Conservation (phyloP, 768 basidiomycete species). For the Mrakia gelida region DNA sequence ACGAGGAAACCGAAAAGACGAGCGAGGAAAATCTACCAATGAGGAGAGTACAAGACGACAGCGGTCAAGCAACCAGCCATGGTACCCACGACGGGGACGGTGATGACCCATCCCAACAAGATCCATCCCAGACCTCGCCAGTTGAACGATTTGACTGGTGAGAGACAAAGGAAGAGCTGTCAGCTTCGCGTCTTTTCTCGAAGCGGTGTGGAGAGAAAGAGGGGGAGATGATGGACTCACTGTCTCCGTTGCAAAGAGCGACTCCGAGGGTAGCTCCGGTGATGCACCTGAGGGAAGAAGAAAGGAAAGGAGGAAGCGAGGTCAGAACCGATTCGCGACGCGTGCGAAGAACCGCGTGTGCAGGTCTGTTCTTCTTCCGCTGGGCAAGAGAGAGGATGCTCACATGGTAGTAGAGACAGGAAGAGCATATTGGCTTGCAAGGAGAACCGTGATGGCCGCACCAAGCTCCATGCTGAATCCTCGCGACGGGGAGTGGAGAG, state of each 20-base stretch:
- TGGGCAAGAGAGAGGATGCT: no score
- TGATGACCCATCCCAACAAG: constrained; percentile 40
- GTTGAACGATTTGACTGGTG: constrained; percentile 40
- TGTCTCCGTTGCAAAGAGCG: constrained; percentile 42
- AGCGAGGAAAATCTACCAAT: not conserved
- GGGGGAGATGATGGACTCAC: no score
- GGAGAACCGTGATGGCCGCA: constrained; percentile 48
- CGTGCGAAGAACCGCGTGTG: no score
- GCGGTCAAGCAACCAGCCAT: not conserved
- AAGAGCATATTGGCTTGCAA: constrained; percentile 46
- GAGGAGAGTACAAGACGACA: not conserved
- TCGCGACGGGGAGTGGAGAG: constrained; percentile 48
- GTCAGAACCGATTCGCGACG: no score
- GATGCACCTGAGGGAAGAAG: constrained; percentile 45
- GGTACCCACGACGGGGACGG: constrained; percentile 38
- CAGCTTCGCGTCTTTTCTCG: no score
- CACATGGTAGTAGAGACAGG: constrained; percentile 36
- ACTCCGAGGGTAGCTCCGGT: constrained; percentile 41
- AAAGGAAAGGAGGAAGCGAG: no score
- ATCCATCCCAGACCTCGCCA: constrained; percentile 45
- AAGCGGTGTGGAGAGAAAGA: no score
- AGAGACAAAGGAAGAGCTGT: no score
- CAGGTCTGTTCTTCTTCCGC: no score
- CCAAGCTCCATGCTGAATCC: constrained; percentile 51
- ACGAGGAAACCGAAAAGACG: no score